phyloP scores from a whole-genome alignment of 495 filamentous ascomycete species.

The Neurospora sp. region DNA sequence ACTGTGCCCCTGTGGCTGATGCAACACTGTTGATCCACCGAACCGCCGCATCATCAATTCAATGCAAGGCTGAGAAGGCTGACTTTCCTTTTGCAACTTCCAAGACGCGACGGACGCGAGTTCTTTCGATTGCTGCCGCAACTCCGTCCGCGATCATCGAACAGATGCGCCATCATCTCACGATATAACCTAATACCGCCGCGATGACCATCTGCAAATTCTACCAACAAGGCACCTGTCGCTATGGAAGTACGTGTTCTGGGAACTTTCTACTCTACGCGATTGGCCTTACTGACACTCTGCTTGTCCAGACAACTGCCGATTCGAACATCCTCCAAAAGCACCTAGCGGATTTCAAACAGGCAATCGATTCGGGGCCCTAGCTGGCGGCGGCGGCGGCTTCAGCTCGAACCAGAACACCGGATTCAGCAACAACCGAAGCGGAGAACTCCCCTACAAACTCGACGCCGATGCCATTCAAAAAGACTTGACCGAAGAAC shows the following conservation, averaged over 20 bases:
- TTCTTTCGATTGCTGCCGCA: not conserved
- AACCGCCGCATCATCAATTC: not conserved
- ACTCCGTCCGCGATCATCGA: not conserved
- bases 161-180: not conserved
- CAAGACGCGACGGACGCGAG: not conserved
- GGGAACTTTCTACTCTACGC: not conserved
- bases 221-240: conserved; percentile 65
- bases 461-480: conserved; percentile 48
- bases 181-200: not conserved
- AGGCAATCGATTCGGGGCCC: conserved; percentile 26
- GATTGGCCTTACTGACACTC: not conserved
- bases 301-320: conserved; percentile 25
- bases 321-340: conserved; percentile 34
- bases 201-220: conserved; percentile 58
- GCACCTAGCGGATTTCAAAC: conserved; percentile 8
- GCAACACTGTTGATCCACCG: not conserved
- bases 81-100: not conserved
- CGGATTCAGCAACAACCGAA: conserved; percentile 1
- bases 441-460: conserved; percentile 13
- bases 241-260: conserved; percentile 47
- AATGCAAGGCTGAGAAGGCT: not conserved
- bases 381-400: conserved; percentile 9
- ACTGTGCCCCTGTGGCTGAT: not conserved
- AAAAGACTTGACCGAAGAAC: conserved; percentile 54
- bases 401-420: not conserved